These are phyloP conservation scores for Cadophora gregata DNA, from an alignment of 2,329 filamentous ascomycete species.

Conservation along the genomic window DNA sequence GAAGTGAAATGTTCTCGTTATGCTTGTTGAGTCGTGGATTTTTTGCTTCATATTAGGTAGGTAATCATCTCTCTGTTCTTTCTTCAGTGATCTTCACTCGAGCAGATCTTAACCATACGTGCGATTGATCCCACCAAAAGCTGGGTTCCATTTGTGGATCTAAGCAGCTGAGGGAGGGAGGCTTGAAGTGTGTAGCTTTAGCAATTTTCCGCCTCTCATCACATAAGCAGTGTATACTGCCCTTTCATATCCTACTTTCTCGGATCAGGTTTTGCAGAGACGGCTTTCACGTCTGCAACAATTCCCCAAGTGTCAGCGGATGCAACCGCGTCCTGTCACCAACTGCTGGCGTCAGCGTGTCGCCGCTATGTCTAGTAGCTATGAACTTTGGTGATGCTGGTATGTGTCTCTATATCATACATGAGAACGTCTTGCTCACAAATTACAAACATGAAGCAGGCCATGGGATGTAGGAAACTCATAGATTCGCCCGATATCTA, in stretches of 20 bases:
- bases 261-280: no score
- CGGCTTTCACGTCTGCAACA: slow-evolving; percentile 8
- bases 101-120: neutral
- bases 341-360: slow-evolving; percentile 42
- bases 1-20: neutral
- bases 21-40: neutral
- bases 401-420: slow-evolving; percentile 18
- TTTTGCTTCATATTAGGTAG: neutral
- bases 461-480: neutral
- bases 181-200: neutral
- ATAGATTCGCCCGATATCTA: no score
- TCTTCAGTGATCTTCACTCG: neutral
- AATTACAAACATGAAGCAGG: neutral
- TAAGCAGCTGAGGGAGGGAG: neutral
- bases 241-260: no score
- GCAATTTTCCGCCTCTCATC: neutral
- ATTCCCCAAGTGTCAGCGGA: slow-evolving; percentile 3
- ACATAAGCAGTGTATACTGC: no score
- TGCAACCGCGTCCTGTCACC: slow-evolving; percentile 37
- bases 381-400: slow-evolving; percentile 57
- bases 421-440: neutral
- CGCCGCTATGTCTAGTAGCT: slow-evolving; percentile 44
- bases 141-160: neutral
- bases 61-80: neutral
- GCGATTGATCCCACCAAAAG: neutral